phyloP scores from a whole-genome alignment of 1,139 yeast species.

The Geotrichum phurueaensis region DNA sequence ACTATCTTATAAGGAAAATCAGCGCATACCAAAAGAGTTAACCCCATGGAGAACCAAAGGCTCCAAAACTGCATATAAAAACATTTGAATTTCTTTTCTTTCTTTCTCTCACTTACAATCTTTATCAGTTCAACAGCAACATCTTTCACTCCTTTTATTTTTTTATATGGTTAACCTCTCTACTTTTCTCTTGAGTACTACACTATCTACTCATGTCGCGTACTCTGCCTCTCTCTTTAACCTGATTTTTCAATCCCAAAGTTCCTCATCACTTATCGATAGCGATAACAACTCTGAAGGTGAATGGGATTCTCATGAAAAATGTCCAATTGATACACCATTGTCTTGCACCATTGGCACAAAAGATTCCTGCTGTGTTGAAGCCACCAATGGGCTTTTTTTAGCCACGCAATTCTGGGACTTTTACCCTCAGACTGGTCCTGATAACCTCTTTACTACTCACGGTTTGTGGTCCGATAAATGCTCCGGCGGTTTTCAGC shows the following conservation, averaged over 20 bases:
- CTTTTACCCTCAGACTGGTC: conserved; percentile 76
- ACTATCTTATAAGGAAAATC: too few species aligned
- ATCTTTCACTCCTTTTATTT: not conserved
- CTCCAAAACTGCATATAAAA: not conserved
- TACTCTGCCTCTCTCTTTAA: not conserved
- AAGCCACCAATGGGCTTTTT: conserved; percentile 79
- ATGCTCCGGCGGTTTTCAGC: conserved; percentile 68
- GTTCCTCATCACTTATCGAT: not conserved
- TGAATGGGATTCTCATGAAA: conserved; percentile 23
- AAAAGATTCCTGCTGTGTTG: conserved; percentile 68
- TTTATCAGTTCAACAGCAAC: not conserved
- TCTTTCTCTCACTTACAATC: not conserved
- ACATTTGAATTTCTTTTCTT: not conserved
- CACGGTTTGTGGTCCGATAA: conserved; percentile 86
- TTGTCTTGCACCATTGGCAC: conserved; percentile 47
- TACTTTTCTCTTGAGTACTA: not conserved
- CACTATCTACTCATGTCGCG: not conserved
- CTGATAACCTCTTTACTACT: conserved; percentile 68
- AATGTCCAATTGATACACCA: conserved; percentile 64
- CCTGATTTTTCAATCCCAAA: not conserved
- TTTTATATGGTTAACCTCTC: not conserved
- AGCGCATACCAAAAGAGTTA: not conserved
- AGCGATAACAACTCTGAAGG: conserved; percentile 16
- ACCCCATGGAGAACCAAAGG: not conserved
- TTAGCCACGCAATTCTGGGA: conserved; percentile 95